Evolutionary conservation across 495 filamentous ascomycete species (phyloP).

Genomic region (Mycothermus thermophilus): DNA sequence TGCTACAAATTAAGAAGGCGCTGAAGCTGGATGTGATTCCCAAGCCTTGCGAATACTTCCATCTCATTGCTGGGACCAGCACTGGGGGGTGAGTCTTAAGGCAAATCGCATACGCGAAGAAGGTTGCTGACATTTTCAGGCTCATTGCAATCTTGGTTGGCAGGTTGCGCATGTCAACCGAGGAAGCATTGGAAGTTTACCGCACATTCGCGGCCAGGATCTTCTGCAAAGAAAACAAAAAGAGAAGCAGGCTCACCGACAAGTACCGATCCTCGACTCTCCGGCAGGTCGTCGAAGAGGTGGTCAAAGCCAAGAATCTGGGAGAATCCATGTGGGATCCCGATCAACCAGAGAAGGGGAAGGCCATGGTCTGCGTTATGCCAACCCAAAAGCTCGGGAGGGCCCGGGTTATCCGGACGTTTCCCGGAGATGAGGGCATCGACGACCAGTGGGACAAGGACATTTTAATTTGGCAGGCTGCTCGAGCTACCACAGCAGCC

Average conservation of each 20-base stretch:
- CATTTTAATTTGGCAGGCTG: slow-evolving; percentile 16
- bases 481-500: slow-evolving; percentile 20
- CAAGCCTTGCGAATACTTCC: slow-evolving; percentile 25
- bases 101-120: neutral
- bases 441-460: slow-evolving; percentile 5
- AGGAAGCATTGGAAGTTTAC: slow-evolving; percentile 19
- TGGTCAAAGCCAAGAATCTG: slow-evolving; percentile 2
- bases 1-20: slow-evolving; percentile 14
- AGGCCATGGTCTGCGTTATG: slow-evolving; percentile 9
- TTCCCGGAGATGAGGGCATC: neutral
- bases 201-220: slow-evolving; percentile 12
- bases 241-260: slow-evolving; percentile 4
- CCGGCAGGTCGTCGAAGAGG: slow-evolving; percentile 2
- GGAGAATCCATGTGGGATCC: slow-evolving; percentile 8
- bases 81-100: slow-evolving; percentile 23
- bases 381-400: neutral
- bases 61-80: slow-evolving; percentile 27
- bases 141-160: slow-evolving; percentile 26
- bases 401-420: slow-evolving; percentile 1
- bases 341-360: slow-evolving; percentile 3
- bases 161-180: slow-evolving; percentile 19
- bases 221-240: slow-evolving; percentile 16
- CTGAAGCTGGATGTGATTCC: slow-evolving; percentile 10
- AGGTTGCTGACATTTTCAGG: neutral
- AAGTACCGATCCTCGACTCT: slow-evolving; percentile 6